phyloP scores from a whole-genome alignment of 306 rosid genomes.

The Rosa persica region DNA sequence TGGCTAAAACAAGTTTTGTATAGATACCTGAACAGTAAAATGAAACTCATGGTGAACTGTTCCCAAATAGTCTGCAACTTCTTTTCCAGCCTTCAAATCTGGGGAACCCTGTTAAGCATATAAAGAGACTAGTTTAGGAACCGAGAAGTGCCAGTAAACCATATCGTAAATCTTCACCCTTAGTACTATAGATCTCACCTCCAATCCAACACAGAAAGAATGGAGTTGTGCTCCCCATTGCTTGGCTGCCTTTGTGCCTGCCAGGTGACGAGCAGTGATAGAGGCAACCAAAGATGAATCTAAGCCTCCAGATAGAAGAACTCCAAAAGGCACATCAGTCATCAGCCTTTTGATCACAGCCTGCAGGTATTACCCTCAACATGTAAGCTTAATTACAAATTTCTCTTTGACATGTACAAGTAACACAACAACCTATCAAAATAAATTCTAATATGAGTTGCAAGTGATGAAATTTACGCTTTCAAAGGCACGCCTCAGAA shows the following conservation, averaged over 20 bases:
- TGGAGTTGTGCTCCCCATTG: slow-evolving; percentile 95
- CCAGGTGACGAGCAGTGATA: slow-evolving; percentile 82
- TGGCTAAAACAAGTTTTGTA: neutral
- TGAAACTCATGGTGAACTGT: slow-evolving; percentile 89
- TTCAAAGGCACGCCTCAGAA: slow-evolving; percentile 72
- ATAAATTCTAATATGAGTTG: neutral
- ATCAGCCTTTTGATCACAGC: slow-evolving; percentile 89
- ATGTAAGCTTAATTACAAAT: neutral
- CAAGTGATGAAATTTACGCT: slow-evolving; percentile 39
- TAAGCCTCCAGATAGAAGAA: slow-evolving; percentile 86
- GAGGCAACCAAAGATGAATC: slow-evolving; percentile 97
- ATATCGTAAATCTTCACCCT: neutral
- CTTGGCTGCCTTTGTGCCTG: slow-evolving; percentile 78
- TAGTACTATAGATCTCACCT: slow-evolving; percentile 41
- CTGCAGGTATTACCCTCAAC: slow-evolving; percentile 38
- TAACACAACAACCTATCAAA: neutral
- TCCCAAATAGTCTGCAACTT: slow-evolving; percentile 89
- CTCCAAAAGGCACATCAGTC: slow-evolving; percentile 99
- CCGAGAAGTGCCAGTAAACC: neutral
- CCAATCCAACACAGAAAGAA: slow-evolving; percentile 90
- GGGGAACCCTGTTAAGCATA: slow-evolving; percentile 78
- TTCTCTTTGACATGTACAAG: neutral
- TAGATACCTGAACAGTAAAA: slow-evolving; percentile 79
- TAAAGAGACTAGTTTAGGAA: slow-evolving; percentile 12
- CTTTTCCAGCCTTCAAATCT: slow-evolving; percentile 91